Percentiles rank a stretch among this genome's conserved stretches.
phyloP scores from a whole-genome alignment of 805 yeast genomes.

The Candida railenensis region DNA sequence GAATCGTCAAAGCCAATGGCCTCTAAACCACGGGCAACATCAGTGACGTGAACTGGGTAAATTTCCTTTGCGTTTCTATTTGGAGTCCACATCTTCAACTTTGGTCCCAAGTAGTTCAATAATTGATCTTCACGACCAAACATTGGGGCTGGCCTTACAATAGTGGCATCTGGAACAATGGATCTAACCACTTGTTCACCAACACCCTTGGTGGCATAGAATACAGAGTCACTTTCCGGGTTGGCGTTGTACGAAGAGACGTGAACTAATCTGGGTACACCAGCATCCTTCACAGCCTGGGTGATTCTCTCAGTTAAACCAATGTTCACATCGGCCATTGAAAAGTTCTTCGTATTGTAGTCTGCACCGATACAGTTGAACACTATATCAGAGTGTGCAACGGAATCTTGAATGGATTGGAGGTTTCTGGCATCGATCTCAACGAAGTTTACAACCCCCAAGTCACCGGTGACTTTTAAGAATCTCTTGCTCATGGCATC shows the following conservation, averaged over 20 bases:
- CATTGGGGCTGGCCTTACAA: slow-evolving; percentile 83
- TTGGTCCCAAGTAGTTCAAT: slow-evolving; percentile 58
- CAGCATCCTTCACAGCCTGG: slow-evolving; percentile 63
- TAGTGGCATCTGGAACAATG: slow-evolving; percentile 70
- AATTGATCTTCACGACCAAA: slow-evolving; percentile 73
- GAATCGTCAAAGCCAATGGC: slow-evolving; percentile 78
- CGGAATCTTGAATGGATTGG: slow-evolving; percentile 71
- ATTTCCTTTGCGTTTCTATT: slow-evolving; percentile 61
- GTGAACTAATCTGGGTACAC: slow-evolving; percentile 73
- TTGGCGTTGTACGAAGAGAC: slow-evolving; percentile 79
- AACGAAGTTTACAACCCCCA: slow-evolving; percentile 81
- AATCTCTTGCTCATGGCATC: slow-evolving; percentile 77
- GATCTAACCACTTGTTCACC: slow-evolving; percentile 73
- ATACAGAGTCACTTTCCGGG: slow-evolving; percentile 65
- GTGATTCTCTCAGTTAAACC: slow-evolving; percentile 79
- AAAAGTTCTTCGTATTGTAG: slow-evolving; percentile 73
- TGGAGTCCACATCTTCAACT: slow-evolving; percentile 61
- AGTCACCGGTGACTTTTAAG: slow-evolving; percentile 79
- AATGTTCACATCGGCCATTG: slow-evolving; percentile 80
- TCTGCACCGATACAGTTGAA: slow-evolving; percentile 78
- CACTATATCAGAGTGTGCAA: slow-evolving; percentile 79
- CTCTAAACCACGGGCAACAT: slow-evolving; percentile 78
- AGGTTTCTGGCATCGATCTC: slow-evolving; percentile 82
- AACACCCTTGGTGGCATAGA: slow-evolving; percentile 74
- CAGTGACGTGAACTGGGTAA: slow-evolving; percentile 72